Evolutionary conservation across 2,329 filamentous ascomycete genomes (phyloP), one percentile per base, ranked within the genome.

Genomic region (Teratosphaeriaceae sp.): DNA sequence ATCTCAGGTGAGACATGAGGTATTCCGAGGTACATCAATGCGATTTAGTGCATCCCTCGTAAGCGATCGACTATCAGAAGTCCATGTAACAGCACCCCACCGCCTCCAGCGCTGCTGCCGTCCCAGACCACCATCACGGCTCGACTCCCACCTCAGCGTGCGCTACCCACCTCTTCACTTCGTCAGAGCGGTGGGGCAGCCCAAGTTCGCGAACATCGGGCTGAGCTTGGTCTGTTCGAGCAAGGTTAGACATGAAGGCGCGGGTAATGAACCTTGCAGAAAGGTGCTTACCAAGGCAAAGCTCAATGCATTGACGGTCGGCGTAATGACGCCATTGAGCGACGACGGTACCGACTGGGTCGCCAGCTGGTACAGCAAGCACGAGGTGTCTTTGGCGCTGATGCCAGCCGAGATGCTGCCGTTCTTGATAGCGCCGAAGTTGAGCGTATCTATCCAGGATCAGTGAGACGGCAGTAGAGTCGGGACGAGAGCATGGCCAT

Each of bases 311-410:
- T 63, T 53, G 15, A 68, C 54, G 18, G 60, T 63, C 5, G 65
- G 64, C 1, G 61, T 61, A 15, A 68, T 40, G 3, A 68, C 29
- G 11, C 61, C 52, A 44, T 66, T 67, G 22, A 66, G 44, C 21
- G 49, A 61, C 2, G 54, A 57, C 3, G 70, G 70, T 1, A 72
- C 55, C 8, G 45, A 48, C 22, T 61, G 55, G 2, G 65, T 66
- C 1, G 54, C 59, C 3, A 72, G 50, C 51, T 70, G 66, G 48
- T 71, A 72, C n/a, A 72, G 44, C 49, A 72, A 49, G 46, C 69
- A 73, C 7, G 58, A 23, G 1, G 64, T 47, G 22, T 62, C 58
- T 2, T 43, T 44, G 1, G 58, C 43, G 6, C 49, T 57, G 8
- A 61, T 51, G 23, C 42, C 46, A 20, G 53, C 47, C 4, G 51